Evolutionary conservation across 495 filamentous ascomycete species (phyloP).

Genomic region (Cladorrhinum samala): DNA sequence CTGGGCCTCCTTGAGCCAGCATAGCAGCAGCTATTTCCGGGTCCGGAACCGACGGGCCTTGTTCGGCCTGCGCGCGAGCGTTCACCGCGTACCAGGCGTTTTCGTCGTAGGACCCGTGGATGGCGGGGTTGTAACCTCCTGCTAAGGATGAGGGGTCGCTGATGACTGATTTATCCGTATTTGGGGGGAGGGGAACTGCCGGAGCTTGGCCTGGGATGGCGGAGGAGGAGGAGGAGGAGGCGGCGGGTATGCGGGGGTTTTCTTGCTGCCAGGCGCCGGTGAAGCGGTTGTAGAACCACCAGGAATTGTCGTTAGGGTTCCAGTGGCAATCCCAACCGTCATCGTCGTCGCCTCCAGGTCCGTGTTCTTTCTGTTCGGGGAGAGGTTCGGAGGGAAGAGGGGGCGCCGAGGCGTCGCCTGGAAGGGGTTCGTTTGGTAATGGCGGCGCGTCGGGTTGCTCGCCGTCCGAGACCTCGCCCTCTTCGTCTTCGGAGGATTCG

Average conservation of each 20-base stretch:
- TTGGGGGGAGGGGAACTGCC: slow-evolving; percentile 22
- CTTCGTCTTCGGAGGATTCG: neutral
- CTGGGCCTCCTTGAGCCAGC: slow-evolving; percentile 17
- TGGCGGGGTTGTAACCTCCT: slow-evolving; percentile 87
- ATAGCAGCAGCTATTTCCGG: slow-evolving; percentile 50
- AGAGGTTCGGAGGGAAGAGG: slow-evolving; percentile 36
- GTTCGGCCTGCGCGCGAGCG: slow-evolving; percentile 18
- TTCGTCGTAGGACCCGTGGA: slow-evolving; percentile 94
- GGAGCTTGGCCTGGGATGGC: slow-evolving; percentile 23
- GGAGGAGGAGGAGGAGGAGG: slow-evolving; percentile 13
- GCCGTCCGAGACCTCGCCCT: slow-evolving; percentile 13
- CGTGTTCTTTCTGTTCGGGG: slow-evolving; percentile 15
- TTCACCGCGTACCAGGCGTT: slow-evolving; percentile 80
- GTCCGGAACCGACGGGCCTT: slow-evolving; percentile 47
- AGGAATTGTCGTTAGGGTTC: slow-evolving; percentile 64
- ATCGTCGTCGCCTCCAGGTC: slow-evolving; percentile 37
- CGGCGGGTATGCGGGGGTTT: slow-evolving; percentile 71
- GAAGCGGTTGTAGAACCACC: slow-evolving; percentile 87
- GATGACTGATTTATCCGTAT: slow-evolving; percentile 15
- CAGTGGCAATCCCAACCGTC: slow-evolving; percentile 89
- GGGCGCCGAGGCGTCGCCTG: slow-evolving; percentile 13
- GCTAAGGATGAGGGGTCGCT: slow-evolving; percentile 31
- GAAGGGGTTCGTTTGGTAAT: slow-evolving; percentile 26
- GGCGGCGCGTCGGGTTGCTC: slow-evolving; percentile 17
- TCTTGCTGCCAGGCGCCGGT: slow-evolving; percentile 76